Conservation (phyloP, 2,329 filamentous ascomycete genomes). For the Diplodia scrobiculata region DNA sequence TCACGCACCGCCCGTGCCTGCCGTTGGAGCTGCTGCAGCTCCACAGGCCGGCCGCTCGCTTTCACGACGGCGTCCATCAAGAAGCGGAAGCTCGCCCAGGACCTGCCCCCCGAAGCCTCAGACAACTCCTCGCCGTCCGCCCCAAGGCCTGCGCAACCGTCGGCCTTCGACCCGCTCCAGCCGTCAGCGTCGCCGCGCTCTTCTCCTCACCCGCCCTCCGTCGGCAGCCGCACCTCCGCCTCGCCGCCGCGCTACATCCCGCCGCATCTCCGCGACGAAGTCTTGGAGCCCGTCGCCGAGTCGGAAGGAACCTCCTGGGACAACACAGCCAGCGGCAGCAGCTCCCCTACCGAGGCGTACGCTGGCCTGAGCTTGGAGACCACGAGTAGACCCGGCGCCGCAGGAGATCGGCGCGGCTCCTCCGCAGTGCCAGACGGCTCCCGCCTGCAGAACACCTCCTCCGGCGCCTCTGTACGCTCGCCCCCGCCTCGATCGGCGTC, state of each 20-base stretch:
- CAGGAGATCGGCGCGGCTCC: constrained; percentile 35
- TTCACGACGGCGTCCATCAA: constrained; percentile 50
- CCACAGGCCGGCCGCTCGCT: constrained; percentile 43
- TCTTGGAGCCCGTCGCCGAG: constrained; percentile 44
- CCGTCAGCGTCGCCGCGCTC: constrained; percentile 40
- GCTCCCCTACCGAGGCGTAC: constrained; percentile 57
- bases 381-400: constrained; percentile 35
- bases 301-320: constrained; percentile 37
- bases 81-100: constrained; percentile 51
- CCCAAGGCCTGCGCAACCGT: neutral
- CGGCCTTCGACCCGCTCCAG: constrained; percentile 29
- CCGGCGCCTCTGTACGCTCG: constrained; percentile 28
- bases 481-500: constrained; percentile 51
- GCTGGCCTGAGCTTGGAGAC: constrained; percentile 55
- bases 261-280: constrained; percentile 59
- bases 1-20: constrained; percentile 33
- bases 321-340: constrained; percentile 44
- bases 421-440: constrained; percentile 30
- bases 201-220: constrained; percentile 41
- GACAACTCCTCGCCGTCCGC: neutral
- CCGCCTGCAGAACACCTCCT: constrained; percentile 22
- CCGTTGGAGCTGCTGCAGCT: constrained; percentile 45
- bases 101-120: constrained; percentile 31
- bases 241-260: constrained; percentile 55
- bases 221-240: constrained; percentile 37